Evolutionary conservation across 352 stramenopile genomes (phyloP).

Genomic region (Pythium guiyangense): DNA sequence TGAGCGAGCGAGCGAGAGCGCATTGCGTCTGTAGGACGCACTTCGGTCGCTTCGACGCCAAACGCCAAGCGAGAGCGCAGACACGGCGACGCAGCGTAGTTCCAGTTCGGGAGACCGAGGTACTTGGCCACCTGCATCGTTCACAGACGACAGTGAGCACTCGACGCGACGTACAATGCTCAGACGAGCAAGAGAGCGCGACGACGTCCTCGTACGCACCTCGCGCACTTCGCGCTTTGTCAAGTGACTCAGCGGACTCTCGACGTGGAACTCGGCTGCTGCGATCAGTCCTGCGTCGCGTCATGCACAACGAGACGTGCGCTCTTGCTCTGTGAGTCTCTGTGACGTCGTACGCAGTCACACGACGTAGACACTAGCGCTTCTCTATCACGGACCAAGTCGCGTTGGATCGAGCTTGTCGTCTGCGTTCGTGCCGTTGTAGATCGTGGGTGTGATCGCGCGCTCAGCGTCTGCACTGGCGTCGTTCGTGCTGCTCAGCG

Average conservation of each 20-base stretch:
- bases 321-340: neutral
- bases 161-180: neutral
- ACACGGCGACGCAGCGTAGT: constrained; percentile 94
- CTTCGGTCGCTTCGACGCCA: constrained; percentile 88
- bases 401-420: constrained; percentile 92
- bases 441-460: constrained; percentile 54
- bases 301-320: neutral
- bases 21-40: constrained; percentile 13
- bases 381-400: neutral
- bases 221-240: constrained; percentile 89
- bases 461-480: neutral
- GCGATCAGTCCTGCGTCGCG: constrained; percentile 77
- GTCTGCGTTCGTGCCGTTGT: constrained; percentile 97
- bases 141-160: neutral
- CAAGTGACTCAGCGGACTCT: constrained; percentile 87
- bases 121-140: constrained; percentile 66
- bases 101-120: constrained; percentile 94
- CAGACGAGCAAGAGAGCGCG: too few species aligned
- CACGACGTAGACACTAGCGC: neutral
- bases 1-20: neutral
- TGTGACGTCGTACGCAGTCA: neutral
- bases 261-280: constrained; percentile 90
- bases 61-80: constrained; percentile 93
- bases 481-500: neutral
- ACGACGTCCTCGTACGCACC: constrained; percentile 15